Evolutionary conservation across 2,329 filamentous ascomycete species (phyloP), one percentile per base, ranked within the genome.

Genomic region (Shiraia sp.): DNA sequence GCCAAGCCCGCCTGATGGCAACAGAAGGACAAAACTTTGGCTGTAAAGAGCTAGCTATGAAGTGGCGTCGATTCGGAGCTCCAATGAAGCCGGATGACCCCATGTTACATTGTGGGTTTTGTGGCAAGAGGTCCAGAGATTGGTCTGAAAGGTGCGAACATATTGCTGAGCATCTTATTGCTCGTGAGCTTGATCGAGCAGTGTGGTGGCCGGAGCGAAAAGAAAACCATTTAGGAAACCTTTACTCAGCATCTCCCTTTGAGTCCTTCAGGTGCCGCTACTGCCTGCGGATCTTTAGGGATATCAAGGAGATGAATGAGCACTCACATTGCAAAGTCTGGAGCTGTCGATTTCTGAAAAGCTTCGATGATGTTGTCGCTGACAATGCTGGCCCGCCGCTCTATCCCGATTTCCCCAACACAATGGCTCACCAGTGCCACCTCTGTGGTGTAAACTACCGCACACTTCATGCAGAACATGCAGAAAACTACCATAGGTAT

Each of bases 61-160:
- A 58, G 31, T 68, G 65, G 65, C 54, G 63, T 26, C 52, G 54
- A 22, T 68, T 66, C 31, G 63, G 63, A 33, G 61, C 63, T 7
- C 63, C 63, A 3, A 66, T 66, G 57, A 63, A 62, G 41, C 49
- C 45, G 13, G 60, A 65, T 16, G 65, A 69, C 32, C 64, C 65
- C 10, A 66, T 68, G 63, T 51, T 68, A 8, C 59, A 64, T 28
- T 66, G 65, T 36, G 65, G 65, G 3, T 66, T 68, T 32, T 68
- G 65, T 39, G 63, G 62, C 1, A 64, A 62, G 30, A 57, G 37
- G 23, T 59, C 51, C n/a, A 61, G 53, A 38, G 54, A 63, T 26
- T 66, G 63, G 63, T 51, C 53, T 15, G 60, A 62, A 23, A 52
- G 65, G 19, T 66, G 61, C 34, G 55, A 62, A 26, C 65, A 68